Evolutionary conservation across 2,329 filamentous ascomycete genomes (phyloP).

Genomic region (Arachnomyces sp.): DNA sequence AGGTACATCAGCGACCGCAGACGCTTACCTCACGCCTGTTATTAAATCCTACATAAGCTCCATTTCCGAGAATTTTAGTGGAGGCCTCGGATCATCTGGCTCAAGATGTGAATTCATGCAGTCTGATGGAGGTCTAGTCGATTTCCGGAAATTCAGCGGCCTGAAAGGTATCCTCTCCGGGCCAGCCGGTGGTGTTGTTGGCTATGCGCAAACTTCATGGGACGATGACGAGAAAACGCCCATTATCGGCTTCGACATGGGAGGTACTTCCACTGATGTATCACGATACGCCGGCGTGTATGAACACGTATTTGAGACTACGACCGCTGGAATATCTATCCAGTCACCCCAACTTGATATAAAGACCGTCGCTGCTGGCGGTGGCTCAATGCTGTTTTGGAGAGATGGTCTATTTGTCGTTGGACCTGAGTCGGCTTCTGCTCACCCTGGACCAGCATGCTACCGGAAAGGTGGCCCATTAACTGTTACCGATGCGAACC

Average conservation of each 20-base stretch:
- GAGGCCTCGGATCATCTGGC: conserved; percentile 64
- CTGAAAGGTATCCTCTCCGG: conserved; percentile 82
- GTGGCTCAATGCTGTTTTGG: conserved; percentile 63
- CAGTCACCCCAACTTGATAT: conserved; percentile 89
- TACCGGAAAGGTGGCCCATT: conserved; percentile 86
- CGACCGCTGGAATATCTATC: conserved; percentile 86
- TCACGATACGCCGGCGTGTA: conserved; percentile 81
- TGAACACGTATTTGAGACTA: conserved; percentile 91
- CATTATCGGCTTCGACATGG: conserved; percentile 95
- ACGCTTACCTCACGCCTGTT: conserved; percentile 70
- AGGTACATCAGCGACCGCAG: conserved; percentile 67
- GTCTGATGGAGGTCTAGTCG: conserved; percentile 64
- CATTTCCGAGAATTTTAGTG: conserved; percentile 58
- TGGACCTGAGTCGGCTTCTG: conserved; percentile 82
- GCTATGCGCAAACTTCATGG: conserved; percentile 85
- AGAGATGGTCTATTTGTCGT: conserved; percentile 86
- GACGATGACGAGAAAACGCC: conserved; percentile 73
- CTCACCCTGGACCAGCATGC: conserved; percentile 83
- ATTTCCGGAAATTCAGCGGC: conserved; percentile 61
- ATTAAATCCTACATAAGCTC: conserved; percentile 64
- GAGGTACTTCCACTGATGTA: conserved; percentile 81
- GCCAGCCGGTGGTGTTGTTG: conserved; percentile 87
- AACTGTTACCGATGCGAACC: conserved; percentile 85
- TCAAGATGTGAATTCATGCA: conserved; percentile 96
- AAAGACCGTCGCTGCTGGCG: conserved; percentile 88